These are phyloP conservation scores for Curvularia eragrostidis DNA, from an alignment of 2,329 filamentous ascomycete genomes.

Conservation along the genomic window DNA sequence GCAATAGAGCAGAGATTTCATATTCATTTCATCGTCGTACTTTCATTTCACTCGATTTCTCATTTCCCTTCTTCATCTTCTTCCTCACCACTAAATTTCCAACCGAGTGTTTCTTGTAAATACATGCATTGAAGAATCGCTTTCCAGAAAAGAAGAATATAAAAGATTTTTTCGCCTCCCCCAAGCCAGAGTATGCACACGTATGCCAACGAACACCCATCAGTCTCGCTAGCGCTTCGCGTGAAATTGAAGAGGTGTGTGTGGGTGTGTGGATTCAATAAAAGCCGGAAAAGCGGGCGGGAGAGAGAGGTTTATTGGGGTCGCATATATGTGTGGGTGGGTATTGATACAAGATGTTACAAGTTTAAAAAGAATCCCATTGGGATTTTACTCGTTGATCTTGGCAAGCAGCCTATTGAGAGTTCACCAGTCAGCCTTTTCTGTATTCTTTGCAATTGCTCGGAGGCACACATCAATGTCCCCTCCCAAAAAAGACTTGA, in stretches of 20 bases:
- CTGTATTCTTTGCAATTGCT: background rate
- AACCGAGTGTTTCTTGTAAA: constrained; percentile 16
- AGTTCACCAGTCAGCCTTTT: constrained; percentile 6
- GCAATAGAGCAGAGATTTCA: constrained; percentile 29
- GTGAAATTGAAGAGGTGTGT: constrained; percentile 10
- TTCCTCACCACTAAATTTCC: background rate
- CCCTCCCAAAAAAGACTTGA: too few species aligned
- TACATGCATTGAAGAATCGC: constrained; percentile 27
- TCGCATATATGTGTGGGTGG: too few species aligned
- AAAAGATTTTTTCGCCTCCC: constrained; percentile 22
- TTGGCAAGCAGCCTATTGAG: constrained; percentile 87
- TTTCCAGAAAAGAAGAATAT: constrained; percentile 26
- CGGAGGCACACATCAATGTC: too few species aligned
- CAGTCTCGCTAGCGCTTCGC: constrained; percentile 39
- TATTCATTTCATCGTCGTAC: constrained; percentile 15
- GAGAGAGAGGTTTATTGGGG: too few species aligned
- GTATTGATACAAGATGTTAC: constrained; percentile 39
- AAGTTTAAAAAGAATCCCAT: too few species aligned
- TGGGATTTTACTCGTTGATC: constrained; percentile 99
- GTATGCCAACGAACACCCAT: constrained; percentile 38
- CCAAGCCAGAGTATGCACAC: constrained; percentile 19
- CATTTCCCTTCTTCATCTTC: constrained; percentile 9
- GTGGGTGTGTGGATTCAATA: constrained; percentile 11
- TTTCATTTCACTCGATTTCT: constrained; percentile 14
- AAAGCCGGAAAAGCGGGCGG: background rate